Percentiles rank a stretch among this genome's conserved stretches.
Evolutionary conservation across 179 eudicot genomes (phyloP).

Genomic region (Beta corolliflora): DNA sequence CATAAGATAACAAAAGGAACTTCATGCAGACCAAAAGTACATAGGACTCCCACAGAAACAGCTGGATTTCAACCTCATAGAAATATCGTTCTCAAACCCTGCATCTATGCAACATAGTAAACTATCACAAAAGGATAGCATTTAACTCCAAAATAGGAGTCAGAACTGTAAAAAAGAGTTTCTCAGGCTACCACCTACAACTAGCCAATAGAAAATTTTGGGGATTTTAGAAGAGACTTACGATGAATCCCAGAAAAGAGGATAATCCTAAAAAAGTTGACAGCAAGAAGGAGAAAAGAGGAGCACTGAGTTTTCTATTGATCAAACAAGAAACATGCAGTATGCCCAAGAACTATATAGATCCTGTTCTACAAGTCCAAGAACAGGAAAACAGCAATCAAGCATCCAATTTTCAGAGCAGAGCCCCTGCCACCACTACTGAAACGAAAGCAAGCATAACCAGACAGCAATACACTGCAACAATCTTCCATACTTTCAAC

Average conservation of each 20-base stretch:
- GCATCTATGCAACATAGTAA: not conserved
- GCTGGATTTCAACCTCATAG: not conserved
- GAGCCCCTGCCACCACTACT: not conserved
- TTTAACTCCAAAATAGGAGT: not conserved
- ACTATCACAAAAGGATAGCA: not conserved
- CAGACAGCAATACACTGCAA: constrained; percentile 3
- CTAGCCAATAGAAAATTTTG: not conserved
- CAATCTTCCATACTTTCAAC: too few relatives aligned
- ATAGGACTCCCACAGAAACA: not conserved
- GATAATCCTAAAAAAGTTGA: not conserved
- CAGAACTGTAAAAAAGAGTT: too few relatives aligned
- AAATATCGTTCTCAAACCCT: not conserved
- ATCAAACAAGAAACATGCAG: not conserved
- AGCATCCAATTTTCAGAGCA: not conserved
- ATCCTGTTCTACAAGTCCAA: not conserved
- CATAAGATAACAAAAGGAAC: not conserved
- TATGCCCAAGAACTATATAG: not conserved
- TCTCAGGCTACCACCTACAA: not conserved
- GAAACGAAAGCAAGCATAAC: not conserved
- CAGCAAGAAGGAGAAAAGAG: not conserved
- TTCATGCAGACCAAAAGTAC: not conserved
- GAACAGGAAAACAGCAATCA: not conserved
- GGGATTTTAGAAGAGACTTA: not conserved
- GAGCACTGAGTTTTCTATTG: not conserved
- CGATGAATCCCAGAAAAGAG: not conserved